phyloP scores from a whole-genome alignment of 257 asterid species.

The Cynanchum wilfordii region DNA sequence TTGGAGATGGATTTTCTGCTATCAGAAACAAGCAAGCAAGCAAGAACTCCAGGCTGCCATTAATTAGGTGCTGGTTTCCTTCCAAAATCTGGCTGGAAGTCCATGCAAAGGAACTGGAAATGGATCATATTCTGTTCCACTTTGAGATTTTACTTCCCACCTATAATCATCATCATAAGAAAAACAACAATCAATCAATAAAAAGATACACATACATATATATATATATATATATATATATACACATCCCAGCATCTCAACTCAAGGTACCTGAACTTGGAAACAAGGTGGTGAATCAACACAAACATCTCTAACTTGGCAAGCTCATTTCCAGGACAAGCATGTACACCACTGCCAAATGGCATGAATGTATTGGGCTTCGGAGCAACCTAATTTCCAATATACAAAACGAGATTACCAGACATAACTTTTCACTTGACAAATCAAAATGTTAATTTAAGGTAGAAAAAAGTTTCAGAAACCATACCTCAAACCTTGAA shows the following conservation, averaged over 20 bases:
- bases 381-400: constrained; percentile 36
- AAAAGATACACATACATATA: too few relatives aligned
- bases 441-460: neutral
- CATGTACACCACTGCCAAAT: constrained; percentile 82
- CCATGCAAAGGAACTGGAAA: constrained; percentile 79
- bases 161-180: constrained; percentile 34
- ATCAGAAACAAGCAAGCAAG: neutral
- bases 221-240: too few relatives aligned
- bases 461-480: neutral
- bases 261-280: constrained; percentile 54
- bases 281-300: constrained; percentile 64
- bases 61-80: constrained; percentile 26
- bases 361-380: constrained; percentile 82
- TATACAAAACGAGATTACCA: neutral
- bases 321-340: constrained; percentile 89
- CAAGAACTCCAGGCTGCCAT: neutral
- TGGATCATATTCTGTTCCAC: constrained; percentile 69
- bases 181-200: constrained; percentile 7
- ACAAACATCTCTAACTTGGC: constrained; percentile 82
- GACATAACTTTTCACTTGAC: too few relatives aligned
- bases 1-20: neutral
- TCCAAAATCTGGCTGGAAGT: constrained; percentile 67
- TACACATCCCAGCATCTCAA: neutral
- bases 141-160: constrained; percentile 59
- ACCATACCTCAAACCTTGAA: constrained; percentile 69